Base-by-base conservation (phyloP, 208 protist genomes). In the Histomonas meleagridis region DNA sequence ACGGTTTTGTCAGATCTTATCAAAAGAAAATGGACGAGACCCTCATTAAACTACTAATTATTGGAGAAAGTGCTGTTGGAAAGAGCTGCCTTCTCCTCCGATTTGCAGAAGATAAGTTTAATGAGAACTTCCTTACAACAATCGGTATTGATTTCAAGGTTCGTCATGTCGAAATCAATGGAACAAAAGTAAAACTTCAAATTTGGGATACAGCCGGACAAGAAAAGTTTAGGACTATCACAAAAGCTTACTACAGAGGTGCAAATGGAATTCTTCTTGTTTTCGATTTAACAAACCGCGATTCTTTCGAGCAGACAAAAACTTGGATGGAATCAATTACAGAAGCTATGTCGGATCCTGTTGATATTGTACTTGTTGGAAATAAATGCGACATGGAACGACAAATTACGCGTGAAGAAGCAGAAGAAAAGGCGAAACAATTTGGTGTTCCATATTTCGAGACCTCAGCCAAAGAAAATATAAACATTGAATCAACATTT, bases 41-140 rank as follows among this genome's bases (percentile, higher is more conserved):
- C 70, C 92, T 94, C 4, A 94, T 95, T 48, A 95, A 94, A 28
- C 91, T 98, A 26, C 93, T 98, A 38, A 95, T 98, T 32, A 98
- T 98, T 93, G 97, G 97, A n/a, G 96, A 98, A 93, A 96, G 93
- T 51, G 97, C 97, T 93, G 98, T 99, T 0, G 98, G 98, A 38
- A 99, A 99, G 94, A 98, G 96, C 3, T 99, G 97, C 94, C 95
- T 99, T 65, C 95, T 99, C 21, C 95, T 99, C 7, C 96, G 98
- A 69, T 99, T 99, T 94, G 97, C 98, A 78, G 98, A 99, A 94
- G 97, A 99, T 94, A 99, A 98, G 79, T 99, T 99, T 95, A 98
- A 97, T 51, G 98, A 99, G 93, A 97, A 95, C 92, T 99, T 99
- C 95, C 99, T 99, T 93, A 96, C 95, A 91, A 99, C 98, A 46